phyloP scores from a whole-genome alignment of 139 green algal species.

The Chlorella sorokiniana region DNA sequence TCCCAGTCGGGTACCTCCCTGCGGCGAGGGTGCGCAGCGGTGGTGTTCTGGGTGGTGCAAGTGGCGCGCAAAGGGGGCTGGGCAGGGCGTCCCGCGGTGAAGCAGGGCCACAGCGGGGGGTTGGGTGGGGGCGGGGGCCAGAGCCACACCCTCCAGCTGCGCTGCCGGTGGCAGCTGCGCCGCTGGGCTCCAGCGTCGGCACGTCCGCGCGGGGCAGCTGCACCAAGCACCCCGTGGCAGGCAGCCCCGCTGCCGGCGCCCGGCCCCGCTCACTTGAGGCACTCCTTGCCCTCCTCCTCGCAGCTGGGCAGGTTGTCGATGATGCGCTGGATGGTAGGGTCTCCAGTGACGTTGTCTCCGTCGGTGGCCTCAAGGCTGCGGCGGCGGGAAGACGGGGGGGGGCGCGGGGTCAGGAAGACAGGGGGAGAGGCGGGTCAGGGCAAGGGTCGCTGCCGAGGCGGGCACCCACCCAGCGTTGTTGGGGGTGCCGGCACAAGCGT shows the following conservation, averaged over 20 bases:
- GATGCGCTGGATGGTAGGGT: slow-evolving; percentile 6
- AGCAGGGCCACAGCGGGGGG: no score
- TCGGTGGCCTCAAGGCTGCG: neutral
- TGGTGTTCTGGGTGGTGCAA: neutral
- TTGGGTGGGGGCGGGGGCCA: neutral
- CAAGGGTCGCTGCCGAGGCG: no score
- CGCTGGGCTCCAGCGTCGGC: no score
- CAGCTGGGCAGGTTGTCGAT: slow-evolving; percentile 9
- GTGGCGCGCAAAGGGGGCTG: neutral
- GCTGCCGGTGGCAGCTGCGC: no score
- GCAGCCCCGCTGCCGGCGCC: no score
- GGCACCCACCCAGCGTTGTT: no score
- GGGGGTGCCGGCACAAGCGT: no score
- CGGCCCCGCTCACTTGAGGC: slow-evolving; percentile 7
- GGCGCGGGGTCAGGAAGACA: no score
- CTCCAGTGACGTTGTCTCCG: neutral
- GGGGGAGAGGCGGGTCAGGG: neutral
- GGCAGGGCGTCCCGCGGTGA: no score
- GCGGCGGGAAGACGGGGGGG: no score
- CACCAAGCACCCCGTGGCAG: no score
- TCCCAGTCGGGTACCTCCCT: slow-evolving; percentile 6
- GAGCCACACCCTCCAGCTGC: neutral
- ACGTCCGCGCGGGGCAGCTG: no score
- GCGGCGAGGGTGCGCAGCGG: neutral
- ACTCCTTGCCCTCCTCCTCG: neutral